A percentile compares a stretch with the other conserved stretches of the same genome.
phyloP scores from a whole-genome alignment of 176 grass and related monocot species.

The Bromus sterilis region DNA sequence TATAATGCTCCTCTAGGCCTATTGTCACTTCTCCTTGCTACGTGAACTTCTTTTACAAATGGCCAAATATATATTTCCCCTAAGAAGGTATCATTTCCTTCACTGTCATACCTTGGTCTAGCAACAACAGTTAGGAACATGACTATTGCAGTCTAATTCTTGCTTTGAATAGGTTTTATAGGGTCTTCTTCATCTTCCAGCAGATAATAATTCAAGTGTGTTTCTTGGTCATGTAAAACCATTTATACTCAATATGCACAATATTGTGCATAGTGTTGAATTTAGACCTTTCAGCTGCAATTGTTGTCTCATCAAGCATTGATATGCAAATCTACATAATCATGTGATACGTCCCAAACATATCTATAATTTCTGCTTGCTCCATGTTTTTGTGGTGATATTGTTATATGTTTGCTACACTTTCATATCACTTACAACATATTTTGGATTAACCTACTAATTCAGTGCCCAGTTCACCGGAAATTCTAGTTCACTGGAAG shows the following conservation, averaged over 20 bases:
- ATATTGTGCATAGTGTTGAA: neutral
- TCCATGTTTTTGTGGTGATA: no score
- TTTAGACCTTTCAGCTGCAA: neutral
- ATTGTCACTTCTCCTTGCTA: neutral
- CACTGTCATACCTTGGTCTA: neutral
- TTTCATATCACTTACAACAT: no score
- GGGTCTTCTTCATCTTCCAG: neutral
- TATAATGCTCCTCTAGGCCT: neutral
- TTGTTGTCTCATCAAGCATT: neutral
- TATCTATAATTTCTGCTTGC: no score
- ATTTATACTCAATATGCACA: neutral
- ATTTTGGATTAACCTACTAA: no score
- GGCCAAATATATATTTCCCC: neutral
- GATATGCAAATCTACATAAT: no score
- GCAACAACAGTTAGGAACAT: neutral
- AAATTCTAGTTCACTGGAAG: no score
- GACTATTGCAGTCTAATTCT: neutral
- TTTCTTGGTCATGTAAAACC: neutral
- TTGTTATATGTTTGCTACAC: no score
- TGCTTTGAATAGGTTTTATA: neutral
- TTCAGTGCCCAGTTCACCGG: no score
- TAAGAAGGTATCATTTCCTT: neutral
- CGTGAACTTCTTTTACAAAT: neutral
- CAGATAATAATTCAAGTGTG: neutral
- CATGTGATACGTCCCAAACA: no score